A percentile compares a stretch with the other conserved stretches of the same genome.
Evolutionary conservation across 2,329 filamentous ascomycete genomes (phyloP).

Genomic region (Alternaria burnsii): DNA sequence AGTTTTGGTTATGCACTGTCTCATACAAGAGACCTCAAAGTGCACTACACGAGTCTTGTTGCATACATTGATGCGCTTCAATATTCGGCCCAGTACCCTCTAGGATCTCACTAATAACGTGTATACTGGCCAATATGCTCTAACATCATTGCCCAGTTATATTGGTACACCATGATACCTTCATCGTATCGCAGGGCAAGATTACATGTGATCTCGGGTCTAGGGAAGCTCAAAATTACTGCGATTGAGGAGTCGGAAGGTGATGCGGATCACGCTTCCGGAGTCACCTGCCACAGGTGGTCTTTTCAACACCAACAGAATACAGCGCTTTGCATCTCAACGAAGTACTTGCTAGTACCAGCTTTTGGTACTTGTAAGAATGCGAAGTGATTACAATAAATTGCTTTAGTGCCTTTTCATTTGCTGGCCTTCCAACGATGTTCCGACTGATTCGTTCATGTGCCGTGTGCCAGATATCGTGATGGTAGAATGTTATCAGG

Average conservation of each 20-base stretch:
- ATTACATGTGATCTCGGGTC: neutral
- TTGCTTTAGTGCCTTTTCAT: conserved; percentile 23
- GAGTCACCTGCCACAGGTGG: neutral
- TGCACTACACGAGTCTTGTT: neutral
- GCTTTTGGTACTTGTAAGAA: conserved; percentile 6
- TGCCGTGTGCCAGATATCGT: conserved; percentile 18
- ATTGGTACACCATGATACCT: neutral
- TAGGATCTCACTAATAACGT: neutral
- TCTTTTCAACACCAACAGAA: neutral
- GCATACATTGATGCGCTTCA: neutral
- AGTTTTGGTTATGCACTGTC: neutral
- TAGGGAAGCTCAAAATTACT: neutral
- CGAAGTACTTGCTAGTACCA: conserved; percentile 1
- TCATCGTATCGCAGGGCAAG: neutral
- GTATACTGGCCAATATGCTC: neutral
- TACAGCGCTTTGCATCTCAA: conserved; percentile 5
- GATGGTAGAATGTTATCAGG: conserved; percentile 2
- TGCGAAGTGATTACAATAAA: conserved; percentile 22
- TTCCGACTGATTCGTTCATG: conserved; percentile 22
- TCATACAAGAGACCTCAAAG: neutral
- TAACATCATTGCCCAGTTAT: neutral
- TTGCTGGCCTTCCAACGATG: conserved; percentile 15
- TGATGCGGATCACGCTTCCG: neutral
- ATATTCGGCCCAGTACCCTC: neutral
- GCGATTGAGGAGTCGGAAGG: neutral